A percentile compares a stretch with the other conserved stretches of the same genome.
Evolutionary conservation across 805 yeast species (phyloP).

Genomic region (Wickerhamomyces tratensis): DNA sequence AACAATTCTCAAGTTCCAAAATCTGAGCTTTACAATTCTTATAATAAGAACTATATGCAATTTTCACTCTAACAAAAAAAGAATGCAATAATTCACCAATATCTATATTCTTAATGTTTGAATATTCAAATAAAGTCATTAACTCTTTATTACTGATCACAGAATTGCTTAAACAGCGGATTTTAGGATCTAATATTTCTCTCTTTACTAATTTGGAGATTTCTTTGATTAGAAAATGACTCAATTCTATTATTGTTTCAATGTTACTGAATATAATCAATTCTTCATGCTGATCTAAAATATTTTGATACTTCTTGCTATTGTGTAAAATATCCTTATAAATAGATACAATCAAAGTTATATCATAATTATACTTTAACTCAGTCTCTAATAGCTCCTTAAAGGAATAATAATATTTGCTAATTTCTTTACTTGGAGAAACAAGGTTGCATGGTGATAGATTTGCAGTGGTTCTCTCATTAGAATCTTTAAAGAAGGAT

Average conservation of each 20-base stretch:
- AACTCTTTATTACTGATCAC: no score
- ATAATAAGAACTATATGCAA: conserved; percentile 24
- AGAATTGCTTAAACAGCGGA: no score
- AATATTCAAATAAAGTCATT: not conserved
- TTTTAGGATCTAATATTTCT: not conserved
- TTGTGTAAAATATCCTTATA: conserved; percentile 23
- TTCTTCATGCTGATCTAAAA: conserved; percentile 25
- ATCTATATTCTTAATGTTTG: conserved; percentile 10
- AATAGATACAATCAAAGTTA: conserved; percentile 21
- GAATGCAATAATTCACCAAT: conserved; percentile 21
- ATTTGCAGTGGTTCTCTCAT: not conserved
- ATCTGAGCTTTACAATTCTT: conserved; percentile 22
- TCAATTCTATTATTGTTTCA: conserved; percentile 27
- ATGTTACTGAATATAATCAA: conserved; percentile 33
- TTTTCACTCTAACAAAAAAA: conserved; percentile 22
- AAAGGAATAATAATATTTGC: conserved; percentile 13
- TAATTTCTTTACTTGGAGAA: no score
- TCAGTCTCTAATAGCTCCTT: conserved; percentile 25
- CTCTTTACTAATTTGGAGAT: conserved; percentile 2
- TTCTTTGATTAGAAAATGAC: conserved; percentile 20
- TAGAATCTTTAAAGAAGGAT: conserved; percentile 9
- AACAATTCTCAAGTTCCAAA: conserved; percentile 13
- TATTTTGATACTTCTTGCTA: conserved; percentile 19
- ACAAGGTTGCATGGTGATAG: no score
- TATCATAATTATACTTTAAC: conserved; percentile 18